Base-by-base conservation (phyloP, 140 eudicot species). In the Oenanthe javanica region DNA sequence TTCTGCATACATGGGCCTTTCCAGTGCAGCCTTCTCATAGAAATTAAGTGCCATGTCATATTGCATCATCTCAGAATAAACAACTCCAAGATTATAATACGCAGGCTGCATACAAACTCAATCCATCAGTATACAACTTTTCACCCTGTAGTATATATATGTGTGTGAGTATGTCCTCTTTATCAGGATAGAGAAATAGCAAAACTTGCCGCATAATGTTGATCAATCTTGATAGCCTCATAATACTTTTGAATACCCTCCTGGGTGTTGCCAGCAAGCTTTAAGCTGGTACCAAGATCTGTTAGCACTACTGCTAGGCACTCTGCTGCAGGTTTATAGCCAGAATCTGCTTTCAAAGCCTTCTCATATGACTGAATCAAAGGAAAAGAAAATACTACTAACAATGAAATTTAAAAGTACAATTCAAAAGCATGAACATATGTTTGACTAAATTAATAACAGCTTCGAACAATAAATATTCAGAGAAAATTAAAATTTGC, bases 1-100 rank as follows among this genome's bases (percentile, higher is more conserved):
- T 89, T 92, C 99, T 46, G 99, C 99, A 85, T 95, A 95, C 99
- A 95, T 92, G 19, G 99, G 99, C 79, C 97, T 86, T 83, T 92
- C 99, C 81, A 85, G 59, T 77, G 99, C 99, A 86, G 99, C 99
- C 86, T 88, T 95, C 84, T 95, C 99, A 76, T 92, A 95, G 88
- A 97, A 95, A 84, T 83, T 84, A 85, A 95, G 97, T 66, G 99
- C 99, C 79, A 89, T 87, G 82, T 95, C 99, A 86, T 95, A 95
- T 88, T 92, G 97, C 97, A 95, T 92, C 96, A 95, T 84, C 81
- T 95, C 99, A 55, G 99, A 95, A 83, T 95, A 95, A 79, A 95
- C 97, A 77, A 95, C 99, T 79, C 99, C 99, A 51, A 92, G 99
- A 84, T 95, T 95, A 85, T 95, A 95, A 82, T 90, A 95, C 77